Percentiles rank a stretch among this genome's conserved stretches.
Evolutionary conservation across 2,329 filamentous ascomycete species (phyloP).

Genomic region (Graphium sp.): DNA sequence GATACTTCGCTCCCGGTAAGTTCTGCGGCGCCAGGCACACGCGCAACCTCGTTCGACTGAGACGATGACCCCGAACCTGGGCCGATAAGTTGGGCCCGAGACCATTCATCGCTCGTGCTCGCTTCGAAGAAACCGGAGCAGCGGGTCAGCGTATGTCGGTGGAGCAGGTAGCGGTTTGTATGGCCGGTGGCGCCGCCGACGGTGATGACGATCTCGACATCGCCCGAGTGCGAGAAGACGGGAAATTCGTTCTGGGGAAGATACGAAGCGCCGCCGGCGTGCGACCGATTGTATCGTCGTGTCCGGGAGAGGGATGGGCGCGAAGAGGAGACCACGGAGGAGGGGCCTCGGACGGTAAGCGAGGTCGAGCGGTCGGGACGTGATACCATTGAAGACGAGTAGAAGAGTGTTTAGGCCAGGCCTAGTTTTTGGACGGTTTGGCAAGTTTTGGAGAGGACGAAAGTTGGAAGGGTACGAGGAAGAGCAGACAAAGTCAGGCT

Average conservation of each 20-base stretch:
- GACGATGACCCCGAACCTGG: conserved; percentile 6
- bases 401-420: no score
- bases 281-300: conserved; percentile 67
- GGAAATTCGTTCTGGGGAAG: conserved; percentile 81
- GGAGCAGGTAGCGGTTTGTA: conserved; percentile 74
- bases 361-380: conserved; percentile 36
- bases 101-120: conserved; percentile 68
- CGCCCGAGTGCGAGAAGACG: conserved; percentile 74
- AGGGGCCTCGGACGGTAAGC: conserved; percentile 39
- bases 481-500: no score
- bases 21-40: conserved; percentile 1
- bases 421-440: no score
- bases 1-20: background rate
- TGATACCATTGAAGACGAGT: conserved; percentile 38
- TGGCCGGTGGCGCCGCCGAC: conserved; percentile 33
- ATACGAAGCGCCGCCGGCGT: conserved; percentile 54
- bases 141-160: conserved; percentile 72
- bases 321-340: conserved; percentile 38
- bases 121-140: conserved; percentile 91
- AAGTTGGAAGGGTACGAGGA: no score
- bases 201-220: conserved; percentile 76
- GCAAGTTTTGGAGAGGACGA: no score
- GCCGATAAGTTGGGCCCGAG: conserved; percentile 22
- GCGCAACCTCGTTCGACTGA: conserved; percentile 7
- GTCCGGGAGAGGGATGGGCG: conserved; percentile 27